These are phyloP conservation scores for Dactylis glomerata DNA, from an alignment of 176 grass and related monocot species.

Conservation along the genomic window DNA sequence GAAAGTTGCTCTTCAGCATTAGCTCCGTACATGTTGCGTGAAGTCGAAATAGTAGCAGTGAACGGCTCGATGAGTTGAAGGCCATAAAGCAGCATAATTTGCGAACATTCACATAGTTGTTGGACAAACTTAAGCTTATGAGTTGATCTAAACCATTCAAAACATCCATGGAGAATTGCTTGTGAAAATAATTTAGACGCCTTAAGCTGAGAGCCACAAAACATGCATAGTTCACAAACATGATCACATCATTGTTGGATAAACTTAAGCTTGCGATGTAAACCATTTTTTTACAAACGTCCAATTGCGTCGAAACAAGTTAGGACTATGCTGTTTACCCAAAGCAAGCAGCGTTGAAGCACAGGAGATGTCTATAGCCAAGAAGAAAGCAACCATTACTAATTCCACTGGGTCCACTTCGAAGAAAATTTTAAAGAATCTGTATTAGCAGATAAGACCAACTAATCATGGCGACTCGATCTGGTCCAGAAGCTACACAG, in stretches of 20 bases:
- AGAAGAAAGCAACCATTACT: neutral
- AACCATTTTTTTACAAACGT: too few species aligned
- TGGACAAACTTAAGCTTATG: neutral
- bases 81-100: neutral
- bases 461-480: neutral
- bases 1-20: neutral
- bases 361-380: neutral
- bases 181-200: neutral
- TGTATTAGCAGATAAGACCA: too few species aligned
- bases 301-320: neutral
- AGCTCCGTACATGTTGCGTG: neutral
- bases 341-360: constrained; percentile 9
- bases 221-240: too few species aligned
- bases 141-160: neutral
- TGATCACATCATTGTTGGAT: too few species aligned
- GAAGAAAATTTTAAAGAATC: neutral
- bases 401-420: neutral
- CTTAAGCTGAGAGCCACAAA: too few species aligned
- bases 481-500: neutral
- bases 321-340: neutral
- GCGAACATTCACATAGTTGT: neutral
- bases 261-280: too few species aligned
- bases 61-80: neutral
- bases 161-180: neutral
- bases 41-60: neutral